Evolutionary conservation across 805 yeast species (phyloP), one percentile per base, ranked within the genome.

Genomic region (Lachancea thermotolerans): DNA sequence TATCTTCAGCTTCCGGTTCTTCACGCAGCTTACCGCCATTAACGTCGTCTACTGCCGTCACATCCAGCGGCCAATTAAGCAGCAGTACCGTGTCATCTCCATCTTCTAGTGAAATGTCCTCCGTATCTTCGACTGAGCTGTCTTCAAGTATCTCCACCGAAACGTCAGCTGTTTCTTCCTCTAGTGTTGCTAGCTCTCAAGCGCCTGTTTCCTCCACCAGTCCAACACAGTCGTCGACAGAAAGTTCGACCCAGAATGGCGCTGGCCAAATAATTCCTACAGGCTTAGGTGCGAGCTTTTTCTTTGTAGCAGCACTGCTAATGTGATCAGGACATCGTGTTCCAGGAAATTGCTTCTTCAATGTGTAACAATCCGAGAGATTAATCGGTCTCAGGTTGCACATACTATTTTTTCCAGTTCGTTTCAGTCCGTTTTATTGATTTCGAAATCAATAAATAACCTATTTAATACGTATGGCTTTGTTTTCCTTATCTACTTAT

Each of bases 251-350:
- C 21, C 53, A 49, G 35, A 55, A 54, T 37, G 44, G 43, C 36
- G 52, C 48, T 14, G 46, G 41, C 29, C 43, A 29, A 16, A 18
- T 34, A 27, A 42, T 40, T 9, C 16, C 43, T 31, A 37, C 47
- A 33, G 49, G 49, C 10, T 35, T 50, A 21, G 50, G 53, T 40
- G 47, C 49, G 11, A 50, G 51, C 17, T 9, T 52, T 16, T 53
- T 49, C 21, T 54, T 51, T 12, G 47, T 48, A 34, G 53, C 49
- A 34, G 56, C 57, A 32, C 33, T 50, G 39, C 43, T 51, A 41
- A 15, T 50, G 10, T 48, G 44, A 30, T 11, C 12, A 30, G 14
- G 33, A 14, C 33, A 8, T 4, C 4, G 4, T 30, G 33, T 30
- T 30, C 14, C 9, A 30, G 7, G 4, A 21, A 4, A 4, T 21